These are phyloP conservation scores for Penicillium coffeae DNA, from an alignment of 495 filamentous ascomycete species.

Conservation along the genomic window DNA sequence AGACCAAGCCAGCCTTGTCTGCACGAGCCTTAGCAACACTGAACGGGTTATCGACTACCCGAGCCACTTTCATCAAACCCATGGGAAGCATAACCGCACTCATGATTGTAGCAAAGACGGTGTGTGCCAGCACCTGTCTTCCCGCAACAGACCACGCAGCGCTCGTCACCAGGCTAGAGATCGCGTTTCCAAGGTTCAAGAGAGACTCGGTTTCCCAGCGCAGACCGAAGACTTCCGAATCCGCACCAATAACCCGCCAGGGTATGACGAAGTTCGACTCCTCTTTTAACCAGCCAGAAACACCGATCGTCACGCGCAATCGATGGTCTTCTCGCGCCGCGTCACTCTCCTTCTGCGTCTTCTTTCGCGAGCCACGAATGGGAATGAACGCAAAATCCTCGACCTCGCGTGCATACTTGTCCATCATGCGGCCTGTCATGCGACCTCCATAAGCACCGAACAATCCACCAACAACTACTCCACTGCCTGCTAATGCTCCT, in stretches of 20 bases:
- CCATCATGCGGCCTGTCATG: conserved; percentile 84
- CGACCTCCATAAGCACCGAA: conserved; percentile 88
- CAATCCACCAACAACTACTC: conserved; percentile 72
- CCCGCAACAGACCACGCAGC: conserved; percentile 75
- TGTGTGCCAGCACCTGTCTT: conserved; percentile 70
- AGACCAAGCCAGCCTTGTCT: conserved; percentile 80
- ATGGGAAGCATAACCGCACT: conserved; percentile 73
- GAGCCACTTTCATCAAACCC: conserved; percentile 70
- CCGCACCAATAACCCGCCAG: conserved; percentile 68
- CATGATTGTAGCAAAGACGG: conserved; percentile 69
- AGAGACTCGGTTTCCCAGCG: conserved; percentile 79
- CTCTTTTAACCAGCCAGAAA: conserved; percentile 76
- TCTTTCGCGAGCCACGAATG: conserved; percentile 47
- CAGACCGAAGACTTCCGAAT: conserved; percentile 77
- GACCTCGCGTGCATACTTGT: conserved; percentile 79
- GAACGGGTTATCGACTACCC: conserved; percentile 88
- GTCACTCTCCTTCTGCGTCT: conserved; percentile 41
- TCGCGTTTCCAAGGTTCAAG: conserved; percentile 68
- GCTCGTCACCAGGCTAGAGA: conserved; percentile 69
- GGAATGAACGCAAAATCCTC: conserved; percentile 88
- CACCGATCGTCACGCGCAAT: conserved; percentile 75
- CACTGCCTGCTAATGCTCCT: conserved; percentile 71
- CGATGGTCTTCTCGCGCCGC: conserved; percentile 54
- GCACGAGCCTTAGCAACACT: conserved; percentile 73
- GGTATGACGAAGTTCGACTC: conserved; percentile 65